Conservation (phyloP, 345 rosid genomes). For the Populus davidiana region DNA sequence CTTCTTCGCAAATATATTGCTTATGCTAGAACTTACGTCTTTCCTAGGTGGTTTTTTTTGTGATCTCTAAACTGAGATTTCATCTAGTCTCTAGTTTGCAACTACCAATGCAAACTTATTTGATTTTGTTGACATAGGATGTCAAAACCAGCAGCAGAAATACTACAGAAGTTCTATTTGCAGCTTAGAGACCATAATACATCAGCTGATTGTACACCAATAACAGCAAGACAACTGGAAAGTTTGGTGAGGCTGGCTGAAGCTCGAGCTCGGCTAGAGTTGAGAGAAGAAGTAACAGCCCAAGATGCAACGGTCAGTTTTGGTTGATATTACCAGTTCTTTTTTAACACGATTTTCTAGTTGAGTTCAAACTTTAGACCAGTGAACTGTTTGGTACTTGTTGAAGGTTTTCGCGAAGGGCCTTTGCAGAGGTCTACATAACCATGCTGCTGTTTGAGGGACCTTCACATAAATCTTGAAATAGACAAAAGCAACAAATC, state of each 20-base stretch:
- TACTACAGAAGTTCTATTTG: slow-evolving; percentile 82
- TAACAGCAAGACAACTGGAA: slow-evolving; percentile 95
- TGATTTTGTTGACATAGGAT: slow-evolving; percentile 45
- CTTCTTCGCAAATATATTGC: slow-evolving; percentile 90
- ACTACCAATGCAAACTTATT: background rate
- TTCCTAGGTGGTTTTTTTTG: slow-evolving; percentile 68
- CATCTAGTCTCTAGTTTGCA: background rate
- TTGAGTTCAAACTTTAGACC: background rate
- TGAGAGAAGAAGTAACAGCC: slow-evolving; percentile 85
- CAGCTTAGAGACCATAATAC: slow-evolving; percentile 81
- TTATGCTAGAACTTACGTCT: slow-evolving; percentile 75
- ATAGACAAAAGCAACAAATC: too few species aligned
- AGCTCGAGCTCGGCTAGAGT: slow-evolving; percentile 94
- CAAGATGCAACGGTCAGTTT: slow-evolving; percentile 66
- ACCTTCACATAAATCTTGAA: too few species aligned
- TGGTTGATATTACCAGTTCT: background rate
- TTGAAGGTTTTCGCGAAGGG: background rate
- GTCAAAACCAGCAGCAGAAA: slow-evolving; percentile 86
- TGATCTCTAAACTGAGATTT: slow-evolving; percentile 5
- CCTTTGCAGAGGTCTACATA: background rate
- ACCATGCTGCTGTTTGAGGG: background rate
- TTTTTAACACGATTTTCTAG: background rate
- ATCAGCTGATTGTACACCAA: slow-evolving; percentile 88
- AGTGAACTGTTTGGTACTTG: background rate
- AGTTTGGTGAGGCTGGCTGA: slow-evolving; percentile 87